A percentile compares a stretch with the other conserved stretches of the same genome.
These are phyloP conservation scores for Clavariopsis aquatica DNA, from an alignment of 495 filamentous ascomycete species.

Conservation along the genomic window DNA sequence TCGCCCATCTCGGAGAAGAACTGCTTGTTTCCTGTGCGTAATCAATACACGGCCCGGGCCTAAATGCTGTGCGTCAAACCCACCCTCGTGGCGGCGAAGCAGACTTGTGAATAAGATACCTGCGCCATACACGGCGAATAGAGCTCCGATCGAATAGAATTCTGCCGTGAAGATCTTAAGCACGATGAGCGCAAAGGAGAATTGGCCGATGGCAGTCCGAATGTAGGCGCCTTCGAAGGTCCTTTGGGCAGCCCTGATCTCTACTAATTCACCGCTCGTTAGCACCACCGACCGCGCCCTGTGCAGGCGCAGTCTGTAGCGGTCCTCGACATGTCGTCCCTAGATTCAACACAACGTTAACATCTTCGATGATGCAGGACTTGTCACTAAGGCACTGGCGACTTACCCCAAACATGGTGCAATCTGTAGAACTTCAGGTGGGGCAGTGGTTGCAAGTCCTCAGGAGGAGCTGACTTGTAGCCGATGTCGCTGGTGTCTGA, in stretches of 20 bases:
- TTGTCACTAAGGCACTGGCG: background rate
- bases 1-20: slow-evolving; percentile 80
- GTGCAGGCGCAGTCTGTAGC: slow-evolving; percentile 67
- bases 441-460: background rate
- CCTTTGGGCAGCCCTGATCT: slow-evolving; percentile 89
- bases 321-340: slow-evolving; percentile 42
- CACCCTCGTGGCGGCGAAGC: slow-evolving; percentile 75
- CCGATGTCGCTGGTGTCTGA: background rate
- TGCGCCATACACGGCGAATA: slow-evolving; percentile 88
- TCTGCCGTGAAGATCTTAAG: slow-evolving; percentile 95
- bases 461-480: background rate
- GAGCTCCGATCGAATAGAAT: slow-evolving; percentile 89
- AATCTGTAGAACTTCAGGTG: background rate
- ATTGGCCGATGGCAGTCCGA: slow-evolving; percentile 89
- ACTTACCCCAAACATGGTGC: slow-evolving; percentile 37
- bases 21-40: slow-evolving; percentile 66
- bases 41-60: background rate
- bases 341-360: slow-evolving; percentile 9
- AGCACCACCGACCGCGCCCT: slow-evolving; percentile 81
- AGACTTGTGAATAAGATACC: slow-evolving; percentile 77
- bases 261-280: slow-evolving; percentile 80
- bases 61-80: slow-evolving; percentile 39
- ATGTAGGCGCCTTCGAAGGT: slow-evolving; percentile 98
- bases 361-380: background rate
- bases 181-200: slow-evolving; percentile 90